Evolutionary conservation across 768 basidiomycete genomes (phyloP).

Genomic region (Mycena latifolia): DNA sequence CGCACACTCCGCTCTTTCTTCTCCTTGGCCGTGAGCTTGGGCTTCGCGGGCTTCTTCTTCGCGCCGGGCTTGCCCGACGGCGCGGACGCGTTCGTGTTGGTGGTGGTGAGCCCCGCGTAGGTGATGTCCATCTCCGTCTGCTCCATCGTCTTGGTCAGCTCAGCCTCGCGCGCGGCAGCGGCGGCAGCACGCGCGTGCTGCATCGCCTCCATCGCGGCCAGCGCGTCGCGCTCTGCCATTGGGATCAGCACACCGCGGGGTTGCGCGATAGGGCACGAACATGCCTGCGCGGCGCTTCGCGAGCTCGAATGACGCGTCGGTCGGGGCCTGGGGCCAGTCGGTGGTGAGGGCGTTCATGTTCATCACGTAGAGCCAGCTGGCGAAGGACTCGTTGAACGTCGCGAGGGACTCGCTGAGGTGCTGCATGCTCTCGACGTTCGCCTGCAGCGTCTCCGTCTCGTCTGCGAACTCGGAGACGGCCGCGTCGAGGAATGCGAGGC

Average conservation of each 20-base stretch:
- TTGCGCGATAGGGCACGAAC: slow-evolving; percentile 20
- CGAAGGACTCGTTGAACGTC: slow-evolving; percentile 93
- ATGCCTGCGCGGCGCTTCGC: slow-evolving; percentile 73
- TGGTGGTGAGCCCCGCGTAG: slow-evolving; percentile 51
- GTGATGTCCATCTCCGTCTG: slow-evolving; percentile 56
- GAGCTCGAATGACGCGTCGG: slow-evolving; percentile 67
- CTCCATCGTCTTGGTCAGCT: slow-evolving; percentile 55
- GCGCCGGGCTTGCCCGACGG: slow-evolving; percentile 52
- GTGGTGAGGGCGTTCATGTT: slow-evolving; percentile 96
- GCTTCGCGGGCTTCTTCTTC: slow-evolving; percentile 73
- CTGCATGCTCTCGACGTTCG: slow-evolving; percentile 80
- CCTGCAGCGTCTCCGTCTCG: slow-evolving; percentile 84
- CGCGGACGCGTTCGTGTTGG: slow-evolving; percentile 50
- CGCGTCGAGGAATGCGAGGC: slow-evolving; percentile 87
- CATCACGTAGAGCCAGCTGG: slow-evolving; percentile 91
- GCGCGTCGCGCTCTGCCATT: slow-evolving; percentile 69
- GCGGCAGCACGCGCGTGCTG: slow-evolving; percentile 50
- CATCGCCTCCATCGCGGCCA: slow-evolving; percentile 66
- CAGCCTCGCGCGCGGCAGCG: slow-evolving; percentile 49
- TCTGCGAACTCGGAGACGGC: slow-evolving; percentile 89
- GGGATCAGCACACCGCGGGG: neutral
- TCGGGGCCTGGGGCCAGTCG: slow-evolving; percentile 85
- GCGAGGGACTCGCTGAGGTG: slow-evolving; percentile 80
- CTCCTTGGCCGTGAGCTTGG: slow-evolving; percentile 81
- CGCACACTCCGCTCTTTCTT: slow-evolving; percentile 85